Evolutionary conservation across 306 rosid genomes (phyloP).

Genomic region (Vigna mungo): DNA sequence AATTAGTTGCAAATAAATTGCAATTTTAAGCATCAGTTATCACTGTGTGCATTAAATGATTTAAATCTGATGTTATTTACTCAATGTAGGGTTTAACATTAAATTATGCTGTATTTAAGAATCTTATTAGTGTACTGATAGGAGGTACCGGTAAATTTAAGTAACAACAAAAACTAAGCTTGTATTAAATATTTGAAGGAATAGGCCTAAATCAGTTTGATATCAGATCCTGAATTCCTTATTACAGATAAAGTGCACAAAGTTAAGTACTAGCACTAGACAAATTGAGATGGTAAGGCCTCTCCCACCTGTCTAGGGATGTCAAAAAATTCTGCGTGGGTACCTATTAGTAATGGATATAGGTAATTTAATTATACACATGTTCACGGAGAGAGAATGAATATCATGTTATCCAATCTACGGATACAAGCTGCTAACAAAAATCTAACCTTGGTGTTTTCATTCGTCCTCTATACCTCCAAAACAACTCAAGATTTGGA

Average conservation of each 20-base stretch:
- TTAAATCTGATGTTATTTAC: background rate
- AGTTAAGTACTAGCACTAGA: background rate
- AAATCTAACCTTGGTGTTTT: no score
- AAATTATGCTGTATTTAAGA: constrained; percentile 6
- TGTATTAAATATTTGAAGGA: background rate
- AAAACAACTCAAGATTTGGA: no score
- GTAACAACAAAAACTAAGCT: background rate
- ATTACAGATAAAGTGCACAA: background rate
- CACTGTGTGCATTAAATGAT: background rate
- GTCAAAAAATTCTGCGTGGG: no score
- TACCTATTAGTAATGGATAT: no score
- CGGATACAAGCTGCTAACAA: no score
- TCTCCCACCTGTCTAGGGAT: background rate
- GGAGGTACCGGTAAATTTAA: background rate
- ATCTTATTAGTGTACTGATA: background rate
- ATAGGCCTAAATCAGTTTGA: background rate
- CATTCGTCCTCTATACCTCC: no score
- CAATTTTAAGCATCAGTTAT: constrained; percentile 11
- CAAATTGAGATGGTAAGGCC: background rate
- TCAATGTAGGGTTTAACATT: constrained; percentile 15
- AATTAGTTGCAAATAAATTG: background rate
- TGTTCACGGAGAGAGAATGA: no score
- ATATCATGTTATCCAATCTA: no score
- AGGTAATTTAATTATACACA: no score
- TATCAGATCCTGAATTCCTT: background rate